A percentile compares a stretch with the other conserved stretches of the same genome.
Evolutionary conservation across 495 filamentous ascomycete species (phyloP).

Genomic region (Cetradonia linearis): DNA sequence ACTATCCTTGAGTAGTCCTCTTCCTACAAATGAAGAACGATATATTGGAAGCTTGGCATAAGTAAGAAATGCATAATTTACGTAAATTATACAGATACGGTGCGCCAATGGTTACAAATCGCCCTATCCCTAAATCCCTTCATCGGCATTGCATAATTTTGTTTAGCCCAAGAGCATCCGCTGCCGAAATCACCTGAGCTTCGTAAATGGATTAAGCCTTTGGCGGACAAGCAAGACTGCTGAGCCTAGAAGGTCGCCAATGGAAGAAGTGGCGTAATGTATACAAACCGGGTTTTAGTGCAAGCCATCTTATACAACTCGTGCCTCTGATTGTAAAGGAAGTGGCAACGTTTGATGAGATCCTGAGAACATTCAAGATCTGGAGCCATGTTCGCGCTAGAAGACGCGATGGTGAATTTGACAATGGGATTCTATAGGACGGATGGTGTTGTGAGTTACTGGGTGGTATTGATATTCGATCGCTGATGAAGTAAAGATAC

Average conservation of each 20-base stretch:
- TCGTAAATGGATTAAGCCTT: slow-evolving; percentile 26
- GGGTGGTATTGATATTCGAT: too few relatives aligned
- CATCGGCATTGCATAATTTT: too few relatives aligned
- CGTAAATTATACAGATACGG: too few relatives aligned
- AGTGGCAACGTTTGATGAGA: slow-evolving; percentile 28
- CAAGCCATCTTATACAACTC: slow-evolving; percentile 32
- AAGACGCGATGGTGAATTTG: slow-evolving; percentile 19
- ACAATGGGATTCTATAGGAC: slow-evolving; percentile 39
- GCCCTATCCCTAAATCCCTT: too few relatives aligned
- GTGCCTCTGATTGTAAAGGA: slow-evolving; percentile 36
- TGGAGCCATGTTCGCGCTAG: slow-evolving; percentile 30
- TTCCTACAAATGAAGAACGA: too few relatives aligned
- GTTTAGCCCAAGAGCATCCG: slow-evolving; percentile 25
- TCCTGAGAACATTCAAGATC: slow-evolving; percentile 27
- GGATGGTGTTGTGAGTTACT: slow-evolving; percentile 31
- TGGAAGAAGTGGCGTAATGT: slow-evolving; percentile 36
- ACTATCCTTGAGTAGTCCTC: too few relatives aligned
- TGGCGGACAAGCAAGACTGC: slow-evolving; percentile 31
- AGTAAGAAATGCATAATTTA: too few relatives aligned
- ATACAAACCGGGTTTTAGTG: slow-evolving; percentile 41
- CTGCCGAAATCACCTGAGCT: slow-evolving; percentile 30
- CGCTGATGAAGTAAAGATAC: too few relatives aligned
- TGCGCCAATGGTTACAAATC: too few relatives aligned
- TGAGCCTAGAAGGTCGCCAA: slow-evolving; percentile 29
- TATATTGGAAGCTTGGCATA: too few relatives aligned